These are phyloP conservation scores for Heritiera littoralis DNA, from an alignment of 345 rosid genomes.

Conservation along the genomic window DNA sequence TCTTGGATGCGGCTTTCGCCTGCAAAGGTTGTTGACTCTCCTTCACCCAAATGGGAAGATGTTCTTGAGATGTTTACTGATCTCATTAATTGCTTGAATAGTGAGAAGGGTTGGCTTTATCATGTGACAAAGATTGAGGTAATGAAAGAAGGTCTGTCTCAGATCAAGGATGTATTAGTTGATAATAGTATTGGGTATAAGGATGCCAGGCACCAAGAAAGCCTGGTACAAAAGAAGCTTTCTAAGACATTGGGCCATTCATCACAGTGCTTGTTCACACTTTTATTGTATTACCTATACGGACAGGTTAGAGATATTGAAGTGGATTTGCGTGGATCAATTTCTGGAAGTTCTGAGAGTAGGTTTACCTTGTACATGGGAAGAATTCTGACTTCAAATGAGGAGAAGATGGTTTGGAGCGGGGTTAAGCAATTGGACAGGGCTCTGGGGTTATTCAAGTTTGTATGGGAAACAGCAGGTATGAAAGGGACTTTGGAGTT, in stretches of 20 bases:
- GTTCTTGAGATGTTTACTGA: conserved; percentile 75
- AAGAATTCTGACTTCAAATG: conserved; percentile 58
- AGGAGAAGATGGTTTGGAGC: conserved; percentile 54
- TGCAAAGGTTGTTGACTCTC: conserved; percentile 32
- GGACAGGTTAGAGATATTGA: conserved; percentile 66
- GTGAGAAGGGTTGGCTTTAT: conserved; percentile 42
- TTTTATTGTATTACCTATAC: conserved; percentile 64
- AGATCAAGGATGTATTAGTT: conserved; percentile 62
- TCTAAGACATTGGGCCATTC: conserved; percentile 65
- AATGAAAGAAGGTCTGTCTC: conserved; percentile 84
- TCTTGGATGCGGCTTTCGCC: conserved; percentile 77
- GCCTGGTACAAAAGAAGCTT: conserved; percentile 64
- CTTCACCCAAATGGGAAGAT: conserved; percentile 67
- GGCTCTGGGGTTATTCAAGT: conserved; percentile 56
- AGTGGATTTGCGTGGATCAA: conserved; percentile 68
- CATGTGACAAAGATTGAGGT: conserved; percentile 60
- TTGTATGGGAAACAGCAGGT: conserved; percentile 78
- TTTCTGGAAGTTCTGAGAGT: conserved; percentile 37
- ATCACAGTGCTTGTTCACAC: conserved; percentile 74
- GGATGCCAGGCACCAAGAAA: conserved; percentile 68
- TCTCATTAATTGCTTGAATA: conserved; percentile 51
- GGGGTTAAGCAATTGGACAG: conserved; percentile 75
- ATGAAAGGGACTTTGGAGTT: conserved; percentile 58
- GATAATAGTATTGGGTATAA: conserved; percentile 67
- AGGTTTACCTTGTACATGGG: conserved; percentile 54